A percentile compares a stretch with the other conserved stretches of the same genome.
Conservation (phyloP, 257 asterid genomes). For the Hygrophila difformis region DNA sequence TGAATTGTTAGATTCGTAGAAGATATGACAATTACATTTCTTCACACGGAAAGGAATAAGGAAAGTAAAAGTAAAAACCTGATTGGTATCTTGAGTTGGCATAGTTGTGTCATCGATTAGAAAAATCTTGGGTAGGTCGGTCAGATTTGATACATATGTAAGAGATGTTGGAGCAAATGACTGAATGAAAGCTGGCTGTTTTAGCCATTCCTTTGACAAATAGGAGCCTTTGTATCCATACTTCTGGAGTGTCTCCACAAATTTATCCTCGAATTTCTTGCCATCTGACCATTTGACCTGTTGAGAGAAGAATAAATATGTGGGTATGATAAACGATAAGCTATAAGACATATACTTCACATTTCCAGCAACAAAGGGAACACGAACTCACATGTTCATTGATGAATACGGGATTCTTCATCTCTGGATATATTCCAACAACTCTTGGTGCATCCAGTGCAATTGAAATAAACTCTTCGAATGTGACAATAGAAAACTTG, state of each 20-base stretch:
- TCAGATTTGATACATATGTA: constrained; percentile 35
- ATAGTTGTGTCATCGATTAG: constrained; percentile 47
- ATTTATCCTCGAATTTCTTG: constrained; percentile 78
- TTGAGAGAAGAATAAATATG: background rate
- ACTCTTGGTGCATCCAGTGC: constrained; percentile 83
- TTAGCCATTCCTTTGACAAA: constrained; percentile 80
- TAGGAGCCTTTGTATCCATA: constrained; percentile 81
- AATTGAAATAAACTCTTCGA: constrained; percentile 76
- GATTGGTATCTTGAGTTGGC: constrained; percentile 88
- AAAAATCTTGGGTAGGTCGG: constrained; percentile 77
- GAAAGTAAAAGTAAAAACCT: constrained; percentile 34
- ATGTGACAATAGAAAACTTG: constrained; percentile 66
- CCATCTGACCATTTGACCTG: constrained; percentile 92
- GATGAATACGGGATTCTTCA: constrained; percentile 81
- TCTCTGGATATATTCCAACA: constrained; percentile 97
- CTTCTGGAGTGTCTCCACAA: constrained; percentile 64
- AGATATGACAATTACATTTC: too few species aligned
- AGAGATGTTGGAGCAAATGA: constrained; percentile 94
- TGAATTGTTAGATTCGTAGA: too few species aligned
- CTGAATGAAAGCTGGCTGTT: constrained; percentile 78
- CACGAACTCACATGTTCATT: constrained; percentile 64
- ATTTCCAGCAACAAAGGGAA: background rate
- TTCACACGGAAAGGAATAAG: background rate
- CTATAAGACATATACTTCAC: too few species aligned
- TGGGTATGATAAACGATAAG: too few species aligned